Evolutionary conservation across 345 rosid genomes (phyloP).

Genomic region (Heritiera fomes): DNA sequence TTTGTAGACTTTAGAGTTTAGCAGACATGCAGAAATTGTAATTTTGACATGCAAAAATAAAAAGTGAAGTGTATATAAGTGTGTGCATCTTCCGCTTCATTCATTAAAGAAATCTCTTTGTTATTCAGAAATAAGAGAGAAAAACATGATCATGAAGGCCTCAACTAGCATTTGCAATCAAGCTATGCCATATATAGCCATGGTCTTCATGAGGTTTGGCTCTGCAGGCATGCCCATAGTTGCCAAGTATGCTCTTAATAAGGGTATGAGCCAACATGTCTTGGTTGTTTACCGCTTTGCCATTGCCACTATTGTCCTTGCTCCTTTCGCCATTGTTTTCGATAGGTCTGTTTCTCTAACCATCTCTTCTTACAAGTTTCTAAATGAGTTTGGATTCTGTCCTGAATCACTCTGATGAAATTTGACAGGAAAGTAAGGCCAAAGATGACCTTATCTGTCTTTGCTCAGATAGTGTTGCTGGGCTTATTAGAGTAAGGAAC

Average conservation of each 20-base stretch:
- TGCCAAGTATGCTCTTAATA: slow-evolving; percentile 45
- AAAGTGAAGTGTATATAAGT: neutral
- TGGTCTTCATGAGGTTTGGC: slow-evolving; percentile 37
- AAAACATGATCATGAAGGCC: neutral
- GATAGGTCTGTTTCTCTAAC: slow-evolving; percentile 48
- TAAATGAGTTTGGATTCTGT: neutral
- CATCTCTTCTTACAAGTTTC: neutral
- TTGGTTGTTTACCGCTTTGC: slow-evolving; percentile 70
- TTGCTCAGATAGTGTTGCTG: slow-evolving; percentile 51
- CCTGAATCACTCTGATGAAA: neutral
- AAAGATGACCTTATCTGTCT: slow-evolving; percentile 69
- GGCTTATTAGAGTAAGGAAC: slow-evolving; percentile 20
- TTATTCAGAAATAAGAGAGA: neutral
- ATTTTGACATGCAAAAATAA: neutral
- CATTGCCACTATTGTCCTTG: slow-evolving; percentile 56
- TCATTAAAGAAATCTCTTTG: neutral
- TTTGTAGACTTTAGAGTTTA: neutral
- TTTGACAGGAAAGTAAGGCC: slow-evolving; percentile 73
- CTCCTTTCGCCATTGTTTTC: slow-evolving; percentile 75
- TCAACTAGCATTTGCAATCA: neutral
- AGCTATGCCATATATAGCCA: slow-evolving; percentile 43
- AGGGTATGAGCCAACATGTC: slow-evolving; percentile 53
- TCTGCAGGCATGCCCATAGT: slow-evolving; percentile 44
- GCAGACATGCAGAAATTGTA: slow-evolving; percentile 6
- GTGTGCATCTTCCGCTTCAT: neutral